A percentile compares a stretch with the other conserved stretches of the same genome.
Conservation (phyloP, 2,329 filamentous ascomycete species). For the Claviceps arundinis region DNA sequence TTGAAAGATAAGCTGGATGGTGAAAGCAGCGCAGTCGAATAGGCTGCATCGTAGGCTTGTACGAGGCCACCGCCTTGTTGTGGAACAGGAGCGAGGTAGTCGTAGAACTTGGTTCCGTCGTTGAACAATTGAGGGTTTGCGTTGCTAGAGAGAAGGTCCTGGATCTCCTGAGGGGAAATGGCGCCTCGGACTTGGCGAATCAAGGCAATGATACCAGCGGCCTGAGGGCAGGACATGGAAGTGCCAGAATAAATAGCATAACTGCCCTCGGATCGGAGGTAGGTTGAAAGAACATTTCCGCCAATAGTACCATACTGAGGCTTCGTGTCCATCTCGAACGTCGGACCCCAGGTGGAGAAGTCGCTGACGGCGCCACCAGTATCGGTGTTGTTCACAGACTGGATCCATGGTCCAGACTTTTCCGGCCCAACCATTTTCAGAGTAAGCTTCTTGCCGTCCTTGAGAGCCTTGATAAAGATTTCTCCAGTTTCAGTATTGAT, state of each 20-base stretch:
- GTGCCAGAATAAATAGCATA: slow-evolving; percentile 43
- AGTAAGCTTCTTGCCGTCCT: slow-evolving; percentile 28
- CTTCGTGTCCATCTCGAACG: slow-evolving; percentile 43
- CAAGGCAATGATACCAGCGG: slow-evolving; percentile 41
- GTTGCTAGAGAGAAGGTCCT: slow-evolving; percentile 35
- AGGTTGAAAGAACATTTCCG: slow-evolving; percentile 46
- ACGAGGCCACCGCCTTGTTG: slow-evolving; percentile 50
- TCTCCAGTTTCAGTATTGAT: slow-evolving; percentile 27
- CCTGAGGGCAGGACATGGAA: slow-evolving; percentile 46
- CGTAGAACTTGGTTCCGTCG: slow-evolving; percentile 22
- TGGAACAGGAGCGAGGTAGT: slow-evolving; percentile 37
- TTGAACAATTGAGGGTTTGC: slow-evolving; percentile 37
- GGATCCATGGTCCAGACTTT: slow-evolving; percentile 10
- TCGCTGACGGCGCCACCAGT: slow-evolving; percentile 38
- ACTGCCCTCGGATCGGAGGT: slow-evolving; percentile 27
- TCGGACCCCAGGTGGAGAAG: slow-evolving; percentile 48
- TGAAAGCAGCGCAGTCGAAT: slow-evolving; percentile 37
- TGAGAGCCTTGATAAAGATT: slow-evolving; percentile 29
- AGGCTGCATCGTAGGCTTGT: slow-evolving; percentile 45
- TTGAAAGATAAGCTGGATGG: slow-evolving; percentile 49
- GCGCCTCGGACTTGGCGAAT: slow-evolving; percentile 38
- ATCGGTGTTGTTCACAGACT: slow-evolving; percentile 15
- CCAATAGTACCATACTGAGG: slow-evolving; percentile 43
- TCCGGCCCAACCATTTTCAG: slow-evolving; percentile 27
- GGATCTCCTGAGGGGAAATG: slow-evolving; percentile 34